Base-by-base conservation (phyloP, 371 early-diverging fungal species). In the Dinochytrium kinnereticum region DNA sequence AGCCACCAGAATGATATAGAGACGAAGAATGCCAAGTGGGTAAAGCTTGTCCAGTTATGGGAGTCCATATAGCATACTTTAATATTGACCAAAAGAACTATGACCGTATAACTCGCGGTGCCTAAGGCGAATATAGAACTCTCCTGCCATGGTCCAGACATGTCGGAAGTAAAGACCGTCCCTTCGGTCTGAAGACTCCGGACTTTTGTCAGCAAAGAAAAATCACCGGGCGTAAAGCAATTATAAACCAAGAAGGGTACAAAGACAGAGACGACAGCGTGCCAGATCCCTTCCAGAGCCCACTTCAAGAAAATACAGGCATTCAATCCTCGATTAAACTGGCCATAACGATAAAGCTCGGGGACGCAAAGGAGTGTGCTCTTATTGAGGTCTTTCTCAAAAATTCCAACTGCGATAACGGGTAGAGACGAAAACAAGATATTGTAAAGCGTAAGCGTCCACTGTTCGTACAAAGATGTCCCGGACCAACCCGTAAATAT, bases 381-480 rank as follows among this genome's bases (percentile, higher is more conserved):
- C 15, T 59, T 51, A 51, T 75, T 75, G 19, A 80, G 38, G 64
- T 80, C 80, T 64, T 80, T 77, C 50, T 96, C 98, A 84, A 96
- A 96, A 55, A 96, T 89, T 72, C 98, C 98, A 66, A 96, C 91
- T 21, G 88, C 91, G 77, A 96, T 80, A 3, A 96, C 96, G 33
- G 97, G 96, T 72, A 96, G 81, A 49, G 94, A 91, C 7, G 96
- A 94, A 77, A 97, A 95, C 67, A 94, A 85, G 34, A 97, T 93
- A 75, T 95, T 96, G 82, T 93, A 96, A 39, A 91, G 90, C 1
- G 95, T 91, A 76, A 96, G 91, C 1, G 95, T 94, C 96, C 96
- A 96, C 53, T 92, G 94, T 80, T 96, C 97, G 76, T 95, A 96
- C 50, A 96, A 80, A 7, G 96, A 95, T 73, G 94, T 93, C 39